Evolutionary conservation across 805 yeast species (phyloP).

Genomic region (Kodamaea kaohsiungensis): DNA sequence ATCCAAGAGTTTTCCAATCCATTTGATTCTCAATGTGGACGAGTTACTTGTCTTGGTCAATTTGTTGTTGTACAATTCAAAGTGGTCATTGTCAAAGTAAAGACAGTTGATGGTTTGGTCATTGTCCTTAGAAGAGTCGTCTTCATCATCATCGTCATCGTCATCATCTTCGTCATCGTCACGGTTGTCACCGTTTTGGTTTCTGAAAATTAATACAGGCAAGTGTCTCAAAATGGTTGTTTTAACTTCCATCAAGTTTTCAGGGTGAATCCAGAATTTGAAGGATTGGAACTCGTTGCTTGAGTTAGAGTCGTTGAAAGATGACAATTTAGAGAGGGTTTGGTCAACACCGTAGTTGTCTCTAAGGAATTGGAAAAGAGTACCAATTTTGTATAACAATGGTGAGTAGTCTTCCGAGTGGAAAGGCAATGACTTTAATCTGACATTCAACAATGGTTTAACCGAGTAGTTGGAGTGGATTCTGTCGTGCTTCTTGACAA

Average conservation of each 20-base stretch:
- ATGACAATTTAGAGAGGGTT: constrained; percentile 50
- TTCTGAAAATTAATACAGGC: constrained; percentile 80
- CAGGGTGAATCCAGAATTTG: constrained; percentile 97
- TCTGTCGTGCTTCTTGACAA: constrained; percentile 95
- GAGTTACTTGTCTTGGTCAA: constrained; percentile 66
- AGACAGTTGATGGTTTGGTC: constrained; percentile 79
- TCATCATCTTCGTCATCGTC: constrained; percentile 50
- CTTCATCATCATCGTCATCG: constrained; percentile 49
- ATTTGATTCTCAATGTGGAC: constrained; percentile 80
- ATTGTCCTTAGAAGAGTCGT: constrained; percentile 22
- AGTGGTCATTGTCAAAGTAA: constrained; percentile 81
- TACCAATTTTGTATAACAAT: constrained; percentile 76
- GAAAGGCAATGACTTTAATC: constrained; percentile 85
- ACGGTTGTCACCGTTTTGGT: constrained; percentile 50
- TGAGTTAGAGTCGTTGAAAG: constrained; percentile 39
- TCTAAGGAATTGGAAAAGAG: constrained; percentile 77
- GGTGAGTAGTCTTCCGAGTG: constrained; percentile 96
- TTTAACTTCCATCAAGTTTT: constrained; percentile 94
- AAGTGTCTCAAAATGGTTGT: constrained; percentile 91
- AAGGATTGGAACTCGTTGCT: constrained; percentile 58
- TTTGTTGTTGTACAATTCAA: constrained; percentile 85
- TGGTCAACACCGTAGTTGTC: constrained; percentile 61
- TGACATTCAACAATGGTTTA: constrained; percentile 81
- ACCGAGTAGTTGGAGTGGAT: constrained; percentile 87
- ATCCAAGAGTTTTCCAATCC: constrained; percentile 83